Conservation (phyloP, 1,139 yeast genomes). For the Sugiyamaella xylanicola region DNA sequence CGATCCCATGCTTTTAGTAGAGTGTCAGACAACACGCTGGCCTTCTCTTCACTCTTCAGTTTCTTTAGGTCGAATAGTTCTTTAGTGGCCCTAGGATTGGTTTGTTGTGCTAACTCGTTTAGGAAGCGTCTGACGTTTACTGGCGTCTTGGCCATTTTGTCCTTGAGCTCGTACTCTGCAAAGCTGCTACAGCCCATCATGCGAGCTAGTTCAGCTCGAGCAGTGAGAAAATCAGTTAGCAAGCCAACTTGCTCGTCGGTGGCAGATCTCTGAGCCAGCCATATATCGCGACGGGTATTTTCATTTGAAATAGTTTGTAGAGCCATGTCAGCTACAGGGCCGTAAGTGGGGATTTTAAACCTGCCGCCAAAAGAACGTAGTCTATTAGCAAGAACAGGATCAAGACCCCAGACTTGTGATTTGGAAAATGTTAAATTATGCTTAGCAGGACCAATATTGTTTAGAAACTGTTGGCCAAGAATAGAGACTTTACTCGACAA, state of each 20-base stretch:
- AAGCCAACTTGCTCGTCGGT: conserved; percentile 58
- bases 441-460: conserved; percentile 49
- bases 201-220: conserved; percentile 71
- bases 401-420: conserved; percentile 44
- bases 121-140: conserved; percentile 73
- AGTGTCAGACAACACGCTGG: neutral
- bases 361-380: conserved; percentile 33
- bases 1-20: conserved; percentile 82
- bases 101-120: conserved; percentile 55
- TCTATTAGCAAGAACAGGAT: conserved; percentile 40
- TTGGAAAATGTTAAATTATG: conserved; percentile 40
- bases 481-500: conserved; percentile 81
- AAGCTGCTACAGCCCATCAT: conserved; percentile 73
- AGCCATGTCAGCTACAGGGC: conserved; percentile 66
- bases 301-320: conserved; percentile 61
- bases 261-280: conserved; percentile 70
- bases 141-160: conserved; percentile 88
- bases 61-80: conserved; percentile 51
- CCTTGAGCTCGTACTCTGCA: conserved; percentile 80
- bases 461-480: conserved; percentile 77
- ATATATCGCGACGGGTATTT: conserved; percentile 62
- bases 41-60: conserved; percentile 38
- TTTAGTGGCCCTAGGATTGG: conserved; percentile 57
- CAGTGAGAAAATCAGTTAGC: conserved; percentile 60
- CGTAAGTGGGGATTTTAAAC: conserved; percentile 66